Conservation (phyloP, 495 filamentous ascomycete species). For the Penicillium verhagenii region DNA sequence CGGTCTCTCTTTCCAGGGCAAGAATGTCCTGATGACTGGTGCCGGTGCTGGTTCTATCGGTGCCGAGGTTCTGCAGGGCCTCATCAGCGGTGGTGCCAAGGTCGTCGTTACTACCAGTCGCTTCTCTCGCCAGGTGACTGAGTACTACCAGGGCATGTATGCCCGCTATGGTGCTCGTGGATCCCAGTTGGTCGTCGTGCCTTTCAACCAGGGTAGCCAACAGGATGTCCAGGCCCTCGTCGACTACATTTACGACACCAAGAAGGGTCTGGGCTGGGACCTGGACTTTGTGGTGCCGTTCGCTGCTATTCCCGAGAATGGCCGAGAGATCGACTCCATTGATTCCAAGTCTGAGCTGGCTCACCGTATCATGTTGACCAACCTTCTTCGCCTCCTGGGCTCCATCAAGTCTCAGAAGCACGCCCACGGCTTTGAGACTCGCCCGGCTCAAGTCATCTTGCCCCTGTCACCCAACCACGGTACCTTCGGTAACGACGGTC, state of each 20-base stretch:
- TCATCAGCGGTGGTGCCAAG: conserved; percentile 95
- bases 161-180: conserved; percentile 88
- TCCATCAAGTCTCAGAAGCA: conserved; percentile 88
- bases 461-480: conserved; percentile 97
- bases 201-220: conserved; percentile 98
- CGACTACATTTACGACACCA: conserved; percentile 94
- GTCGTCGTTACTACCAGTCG: conserved; percentile 94
- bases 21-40: conserved; percentile 97
- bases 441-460: conserved; percentile 93
- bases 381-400: conserved; percentile 87
- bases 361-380: conserved; percentile 99
- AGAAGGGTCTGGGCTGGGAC: conserved; percentile 97
- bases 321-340: conserved; percentile 94
- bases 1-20: conserved; percentile 89
- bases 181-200: conserved; percentile 94
- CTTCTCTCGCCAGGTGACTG: conserved; percentile 95
- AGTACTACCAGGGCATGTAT: conserved; percentile 99
- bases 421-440: conserved; percentile 82
- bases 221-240: conserved; percentile 93
- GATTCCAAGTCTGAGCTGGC: conserved; percentile 98
- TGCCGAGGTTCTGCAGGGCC: conserved; percentile 94
- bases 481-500: conserved; percentile 95
- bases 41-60: conserved; percentile 97
- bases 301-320: conserved; percentile 95
- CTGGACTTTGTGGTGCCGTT: conserved; percentile 96